Evolutionary conservation across 1,139 yeast genomes (phyloP), one percentile per base, ranked within the genome.

Genomic region (Hyphopichia burtonii): DNA sequence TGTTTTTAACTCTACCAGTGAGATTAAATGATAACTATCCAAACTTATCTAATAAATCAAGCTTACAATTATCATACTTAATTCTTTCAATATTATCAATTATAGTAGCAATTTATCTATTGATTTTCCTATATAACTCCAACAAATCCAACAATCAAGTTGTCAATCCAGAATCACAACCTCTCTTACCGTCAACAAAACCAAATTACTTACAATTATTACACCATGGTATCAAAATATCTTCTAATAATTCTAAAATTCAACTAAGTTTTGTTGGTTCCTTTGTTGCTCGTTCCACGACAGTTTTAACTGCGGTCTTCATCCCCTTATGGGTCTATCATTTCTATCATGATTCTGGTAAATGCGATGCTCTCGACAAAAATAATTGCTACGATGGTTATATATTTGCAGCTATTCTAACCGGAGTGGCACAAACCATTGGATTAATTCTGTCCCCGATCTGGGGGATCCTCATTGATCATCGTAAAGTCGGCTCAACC

Each of bases 291-390:
- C 71, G 91, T 38, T 73, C 87, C 3, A 77, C 85, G 3, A 74
- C 86, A 0, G 83, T 83, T 2, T 71, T 78, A 3, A 75, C 80
- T 10, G 66, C 87, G 0, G 74, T 82, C 10, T 85, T 83, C 55
- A 71, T 84, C 31, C 91, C 91, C 2, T 63, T 83, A 34, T 68
- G 76, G 55, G 83, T 83, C 28, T 82, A 80, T 59, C 71, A 76
- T 42, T 82, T 75, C 64, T 83, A 71, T 58, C 68, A 70, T 46
- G 58, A 65, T 36, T 61, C 63, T 2, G 86, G 84, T 0, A 54
- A 62, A 38, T 82, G 88, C 54, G 61, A 67, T 4, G 45, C 49
- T 3, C 46, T 52, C 1, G 58, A 54, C 8, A 68, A 68, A 42
- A 56, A 62, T 17, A 69, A 72, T 27, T 84, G 91, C 51, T 74